phyloP scores from a whole-genome alignment of 2,329 filamentous ascomycete genomes.

The Colletotrichum lindemuthianum region DNA sequence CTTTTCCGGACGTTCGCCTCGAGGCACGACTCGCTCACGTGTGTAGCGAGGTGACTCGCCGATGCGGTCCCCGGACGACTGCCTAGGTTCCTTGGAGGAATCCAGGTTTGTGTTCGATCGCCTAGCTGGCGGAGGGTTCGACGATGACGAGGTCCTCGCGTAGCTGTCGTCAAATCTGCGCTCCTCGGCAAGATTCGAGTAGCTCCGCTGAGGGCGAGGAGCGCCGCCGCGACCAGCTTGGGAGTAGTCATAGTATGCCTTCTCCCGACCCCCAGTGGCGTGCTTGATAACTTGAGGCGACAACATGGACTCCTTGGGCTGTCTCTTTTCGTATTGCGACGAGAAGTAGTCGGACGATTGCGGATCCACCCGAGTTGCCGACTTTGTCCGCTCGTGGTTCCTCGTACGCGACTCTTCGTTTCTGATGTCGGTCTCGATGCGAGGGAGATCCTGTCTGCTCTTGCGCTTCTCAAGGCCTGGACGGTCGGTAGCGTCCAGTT shows the following conservation, averaged over 20 bases:
- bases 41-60: constrained; percentile 41
- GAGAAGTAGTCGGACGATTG: constrained; percentile 46
- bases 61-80: constrained; percentile 46
- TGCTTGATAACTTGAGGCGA: constrained; percentile 56
- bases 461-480: constrained; percentile 43
- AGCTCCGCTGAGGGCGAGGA: constrained; percentile 45
- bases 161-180: constrained; percentile 39
- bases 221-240: constrained; percentile 38
- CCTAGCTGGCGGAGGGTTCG: constrained; percentile 38
- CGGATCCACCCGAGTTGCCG: constrained; percentile 44
- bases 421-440: constrained; percentile 53
- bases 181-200: constrained; percentile 43
- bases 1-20: constrained; percentile 38
- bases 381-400: constrained; percentile 49
- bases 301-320: constrained; percentile 47
- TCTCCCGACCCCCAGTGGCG: constrained; percentile 53
- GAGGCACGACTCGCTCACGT: constrained; percentile 30
- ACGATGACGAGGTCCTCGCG: constrained; percentile 42
- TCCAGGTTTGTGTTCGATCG: constrained; percentile 43
- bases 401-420: constrained; percentile 38
- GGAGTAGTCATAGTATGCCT: constrained; percentile 49
- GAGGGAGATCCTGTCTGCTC: constrained; percentile 55
- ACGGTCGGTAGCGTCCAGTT: constrained; percentile 37
- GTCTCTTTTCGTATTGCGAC: constrained; percentile 39
- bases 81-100: constrained; percentile 41